phyloP scores from a whole-genome alignment of 2,329 filamentous ascomycete species.

The Alternaria arbusti region DNA sequence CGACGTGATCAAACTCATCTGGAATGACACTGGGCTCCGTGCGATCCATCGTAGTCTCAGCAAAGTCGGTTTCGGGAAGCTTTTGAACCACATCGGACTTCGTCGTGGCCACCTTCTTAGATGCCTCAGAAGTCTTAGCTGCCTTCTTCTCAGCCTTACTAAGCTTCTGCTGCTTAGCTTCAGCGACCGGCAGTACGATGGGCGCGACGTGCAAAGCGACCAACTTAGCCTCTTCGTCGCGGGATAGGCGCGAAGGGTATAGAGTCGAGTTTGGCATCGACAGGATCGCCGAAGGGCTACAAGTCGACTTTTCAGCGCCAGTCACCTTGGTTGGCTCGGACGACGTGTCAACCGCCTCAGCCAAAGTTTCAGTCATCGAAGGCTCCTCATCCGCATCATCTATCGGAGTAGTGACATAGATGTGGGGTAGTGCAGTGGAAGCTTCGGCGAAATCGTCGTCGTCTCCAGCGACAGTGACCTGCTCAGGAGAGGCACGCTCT shows the following conservation, averaged over 20 bases:
- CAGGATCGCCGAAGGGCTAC: neutral
- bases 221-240: neutral
- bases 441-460: accelerated
- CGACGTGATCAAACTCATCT: no score
- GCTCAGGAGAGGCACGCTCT: neutral
- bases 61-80: neutral
- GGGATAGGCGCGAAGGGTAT: neutral
- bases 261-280: neutral
- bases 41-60: neutral
- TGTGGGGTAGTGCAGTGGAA: neutral
- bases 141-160: neutral
- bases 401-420: neutral
- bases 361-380: no score
- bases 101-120: neutral
- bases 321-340: neutral
- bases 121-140: neutral
- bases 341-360: neutral
- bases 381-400: neutral
- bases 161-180: neutral
- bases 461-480: neutral
- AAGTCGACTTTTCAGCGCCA: neutral
- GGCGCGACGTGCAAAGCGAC: neutral
- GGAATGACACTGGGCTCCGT: no score
- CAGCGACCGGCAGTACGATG: neutral
- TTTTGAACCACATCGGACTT: neutral